phyloP scores from a whole-genome alignment of 345 rosid species.

The Geranium rotundifolium region DNA sequence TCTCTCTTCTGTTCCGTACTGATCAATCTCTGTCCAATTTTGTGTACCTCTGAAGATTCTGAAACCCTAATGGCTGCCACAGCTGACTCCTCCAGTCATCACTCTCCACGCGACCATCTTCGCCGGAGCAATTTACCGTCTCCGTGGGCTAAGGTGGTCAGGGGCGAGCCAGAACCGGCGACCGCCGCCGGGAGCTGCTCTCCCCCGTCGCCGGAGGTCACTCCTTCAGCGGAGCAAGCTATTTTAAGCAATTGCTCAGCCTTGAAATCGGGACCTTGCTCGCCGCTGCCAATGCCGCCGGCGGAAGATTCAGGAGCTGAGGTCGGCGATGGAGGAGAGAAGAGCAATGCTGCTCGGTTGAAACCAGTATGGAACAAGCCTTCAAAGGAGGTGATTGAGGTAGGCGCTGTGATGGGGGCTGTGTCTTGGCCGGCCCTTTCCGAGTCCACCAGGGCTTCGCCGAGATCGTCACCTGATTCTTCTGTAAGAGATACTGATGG shows the following conservation, averaged over 20 bases:
- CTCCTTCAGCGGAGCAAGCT: slow-evolving; percentile 10
- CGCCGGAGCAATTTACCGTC: slow-evolving; percentile 23
- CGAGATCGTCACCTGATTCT: slow-evolving; percentile 28
- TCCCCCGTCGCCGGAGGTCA: slow-evolving; percentile 14
- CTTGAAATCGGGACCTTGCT: slow-evolving; percentile 13
- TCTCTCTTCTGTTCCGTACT: neutral
- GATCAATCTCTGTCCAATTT: slow-evolving; percentile 1
- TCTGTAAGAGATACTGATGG: slow-evolving; percentile 28
- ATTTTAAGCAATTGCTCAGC: slow-evolving; percentile 9
- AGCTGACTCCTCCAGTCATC: slow-evolving; percentile 36
- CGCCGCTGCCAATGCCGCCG: slow-evolving; percentile 1
- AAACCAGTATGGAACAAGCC: slow-evolving; percentile 53
- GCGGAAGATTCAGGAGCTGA: slow-evolving; percentile 19
- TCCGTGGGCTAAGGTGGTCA: slow-evolving; percentile 33
- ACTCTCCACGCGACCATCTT: slow-evolving; percentile 15
- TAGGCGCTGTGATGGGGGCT: slow-evolving; percentile 41
- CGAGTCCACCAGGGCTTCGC: slow-evolving; percentile 33
- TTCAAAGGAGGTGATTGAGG: slow-evolving; percentile 28
- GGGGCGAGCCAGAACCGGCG: slow-evolving; percentile 26
- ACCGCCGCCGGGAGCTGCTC: slow-evolving; percentile 5
- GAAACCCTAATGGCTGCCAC: slow-evolving; percentile 27
- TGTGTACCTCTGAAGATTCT: slow-evolving; percentile 1
- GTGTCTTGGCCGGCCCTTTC: slow-evolving; percentile 61
- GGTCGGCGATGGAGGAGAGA: slow-evolving; percentile 14
- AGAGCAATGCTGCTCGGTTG: slow-evolving; percentile 23